Evolutionary conservation across 139 green algal genomes (phyloP), one percentile per base, ranked within the genome.

Genomic region (Nannochloris sp.): DNA sequence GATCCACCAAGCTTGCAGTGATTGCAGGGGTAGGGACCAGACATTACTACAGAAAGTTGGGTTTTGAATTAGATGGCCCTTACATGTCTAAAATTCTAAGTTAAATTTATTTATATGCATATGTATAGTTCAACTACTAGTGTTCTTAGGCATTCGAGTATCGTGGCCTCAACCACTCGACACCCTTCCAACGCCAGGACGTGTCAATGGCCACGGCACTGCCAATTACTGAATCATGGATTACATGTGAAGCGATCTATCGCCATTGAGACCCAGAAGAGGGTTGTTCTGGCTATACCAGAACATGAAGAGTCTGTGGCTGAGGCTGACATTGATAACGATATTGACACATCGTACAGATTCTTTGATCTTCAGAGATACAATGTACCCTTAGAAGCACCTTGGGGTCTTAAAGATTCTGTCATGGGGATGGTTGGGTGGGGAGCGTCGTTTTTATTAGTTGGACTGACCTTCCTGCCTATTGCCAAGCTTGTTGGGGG

Each of bases 21-120:
- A 99, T 99, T 67, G 92, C 83, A n/a, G 93, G 93, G 2, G 87
- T 99, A 61, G 93, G 93, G 60, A 97, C 93, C 9, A 80, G 93
- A 31, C 88, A 97, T 78, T 98, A 98, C 80, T 99, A 99, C 69
- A 75, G 86, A 56, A 85, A 82, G 63, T 70, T 89, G 61, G 85
- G 86, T 26, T 97, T 96, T 62, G 75, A 95, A 62, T 77, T 97
- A 55, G 88, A 97, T 67, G 91, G 91, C n/a, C 85, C 83, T 8
- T 97, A 97, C 81, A 97, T 97, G 91, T 53, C 46, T 11, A 53
- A 53, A 53, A 20, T 53, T 28, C 16, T 53, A 12, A 28, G 0
- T 28, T 53, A 20, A 20, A 53, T 53, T 53, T 53, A 53, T 23
- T 53, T 53, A 40, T 9, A 40, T 40, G 33, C 33, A 40, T 40